A percentile compares a stretch with the other conserved stretches of the same genome.
These are phyloP conservation scores for Amaranthus hypochondriacus DNA, from an alignment of 148 eudicot genomes.

Conservation along the genomic window DNA sequence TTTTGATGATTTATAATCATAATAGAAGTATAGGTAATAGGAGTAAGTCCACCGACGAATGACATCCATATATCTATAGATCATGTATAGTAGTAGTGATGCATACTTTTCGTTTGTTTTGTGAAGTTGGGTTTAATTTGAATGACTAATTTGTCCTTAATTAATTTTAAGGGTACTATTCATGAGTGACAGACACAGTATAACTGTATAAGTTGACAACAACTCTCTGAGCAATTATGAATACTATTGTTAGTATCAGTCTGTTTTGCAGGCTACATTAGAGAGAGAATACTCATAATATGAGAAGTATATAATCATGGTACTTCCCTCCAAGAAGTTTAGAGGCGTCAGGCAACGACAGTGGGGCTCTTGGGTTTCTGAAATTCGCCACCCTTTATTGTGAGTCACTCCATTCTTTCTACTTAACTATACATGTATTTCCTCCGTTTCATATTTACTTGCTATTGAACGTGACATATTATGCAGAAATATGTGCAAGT, in stretches of 20 bases:
- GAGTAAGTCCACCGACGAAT: conserved; percentile 23
- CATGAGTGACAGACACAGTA: neutral
- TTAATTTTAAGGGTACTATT: neutral
- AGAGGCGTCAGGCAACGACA: conserved; percentile 97
- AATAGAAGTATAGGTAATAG: neutral
- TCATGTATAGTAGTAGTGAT: neutral
- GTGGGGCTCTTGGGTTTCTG: conserved; percentile 99
- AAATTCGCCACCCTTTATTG: conserved; percentile 88
- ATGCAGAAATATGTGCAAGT: too few relatives aligned
- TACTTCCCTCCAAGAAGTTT: conserved; percentile 70
- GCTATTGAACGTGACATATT: too few relatives aligned
- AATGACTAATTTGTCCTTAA: neutral
- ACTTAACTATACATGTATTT: neutral
- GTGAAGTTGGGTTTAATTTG: too few relatives aligned
- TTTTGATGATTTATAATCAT: too few relatives aligned
- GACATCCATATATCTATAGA: neutral
- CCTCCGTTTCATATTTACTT: too few relatives aligned
- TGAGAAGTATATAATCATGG: conserved; percentile 28
- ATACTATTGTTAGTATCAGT: neutral
- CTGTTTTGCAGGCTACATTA: neutral
- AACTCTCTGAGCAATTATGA: conserved; percentile 8
- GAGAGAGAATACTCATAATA: conserved; percentile 3
- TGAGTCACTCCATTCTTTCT: conserved; percentile 17
- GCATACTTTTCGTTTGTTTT: too few relatives aligned
- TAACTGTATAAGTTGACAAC: neutral